phyloP scores from a whole-genome alignment of 1,284 basidiomycete species.

The Ganoderma lingzhi region DNA sequence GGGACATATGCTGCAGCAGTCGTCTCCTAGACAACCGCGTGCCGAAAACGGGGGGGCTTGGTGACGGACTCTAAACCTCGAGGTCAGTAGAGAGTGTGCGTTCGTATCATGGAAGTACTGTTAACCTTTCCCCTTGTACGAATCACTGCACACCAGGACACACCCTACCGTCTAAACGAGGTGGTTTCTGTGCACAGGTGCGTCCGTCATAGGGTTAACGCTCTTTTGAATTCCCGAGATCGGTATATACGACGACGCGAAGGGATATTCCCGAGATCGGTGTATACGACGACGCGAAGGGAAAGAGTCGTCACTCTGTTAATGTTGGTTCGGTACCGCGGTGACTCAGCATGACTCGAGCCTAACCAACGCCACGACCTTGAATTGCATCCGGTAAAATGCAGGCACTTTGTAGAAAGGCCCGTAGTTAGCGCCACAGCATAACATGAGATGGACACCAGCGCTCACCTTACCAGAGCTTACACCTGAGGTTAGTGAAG shows the following conservation, averaged over 20 bases:
- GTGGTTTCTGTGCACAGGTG: neutral
- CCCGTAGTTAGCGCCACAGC: neutral
- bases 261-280: slow-evolving; percentile 7
- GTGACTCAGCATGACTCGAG: neutral
- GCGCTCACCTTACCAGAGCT: neutral
- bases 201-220: neutral
- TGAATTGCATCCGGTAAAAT: neutral
- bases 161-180: neutral
- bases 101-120: neutral
- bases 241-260: neutral
- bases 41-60: neutral
- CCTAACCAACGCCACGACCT: neutral
- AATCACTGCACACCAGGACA: neutral
- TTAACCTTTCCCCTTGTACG: neutral
- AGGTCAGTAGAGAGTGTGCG: neutral
- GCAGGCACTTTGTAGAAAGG: neutral
- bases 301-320: neutral
- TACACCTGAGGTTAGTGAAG: neutral
- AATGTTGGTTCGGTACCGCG: neutral
- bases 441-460: neutral
- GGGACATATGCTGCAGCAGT: neutral
- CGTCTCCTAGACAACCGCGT: neutral
- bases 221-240: neutral
- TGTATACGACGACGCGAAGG: neutral
- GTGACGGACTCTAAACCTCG: neutral